Percentiles rank a stretch among this genome's conserved stretches.
These are phyloP conservation scores for Aspergillus tamarii DNA, from an alignment of 2,329 filamentous ascomycete species.

Conservation along the genomic window DNA sequence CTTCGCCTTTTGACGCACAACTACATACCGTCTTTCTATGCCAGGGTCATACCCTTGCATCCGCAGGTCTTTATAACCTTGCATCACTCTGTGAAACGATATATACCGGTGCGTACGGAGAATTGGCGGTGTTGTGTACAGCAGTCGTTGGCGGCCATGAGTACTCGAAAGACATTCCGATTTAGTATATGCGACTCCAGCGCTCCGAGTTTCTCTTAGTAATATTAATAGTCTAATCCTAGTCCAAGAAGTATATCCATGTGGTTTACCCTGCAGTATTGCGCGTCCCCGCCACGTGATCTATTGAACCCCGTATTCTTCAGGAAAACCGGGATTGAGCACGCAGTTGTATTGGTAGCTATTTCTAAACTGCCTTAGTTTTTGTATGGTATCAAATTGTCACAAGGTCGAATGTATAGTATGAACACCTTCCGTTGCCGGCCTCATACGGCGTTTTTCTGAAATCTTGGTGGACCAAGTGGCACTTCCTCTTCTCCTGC, in stretches of 20 bases:
- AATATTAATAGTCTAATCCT: not conserved
- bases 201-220: not conserved
- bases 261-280: not conserved
- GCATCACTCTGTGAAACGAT: not conserved
- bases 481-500: not conserved
- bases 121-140: not conserved
- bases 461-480: not conserved
- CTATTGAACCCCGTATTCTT: no score
- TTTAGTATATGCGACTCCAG: not conserved
- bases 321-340: not conserved
- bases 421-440: accelerated
- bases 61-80: not conserved
- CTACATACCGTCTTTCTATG: not conserved
- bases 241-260: not conserved
- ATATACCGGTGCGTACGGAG: not conserved
- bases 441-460: not conserved
- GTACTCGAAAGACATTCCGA: not conserved
- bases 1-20: not conserved
- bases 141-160: not conserved
- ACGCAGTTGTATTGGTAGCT: accelerated
- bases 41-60: not conserved
- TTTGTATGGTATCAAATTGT: not conserved
- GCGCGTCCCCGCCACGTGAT: not conserved
- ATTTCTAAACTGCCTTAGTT: not conserved
- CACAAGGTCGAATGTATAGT: not conserved